Base-by-base conservation (phyloP, 176 grass and related monocot species). In the Elymus sibiricus region DNA sequence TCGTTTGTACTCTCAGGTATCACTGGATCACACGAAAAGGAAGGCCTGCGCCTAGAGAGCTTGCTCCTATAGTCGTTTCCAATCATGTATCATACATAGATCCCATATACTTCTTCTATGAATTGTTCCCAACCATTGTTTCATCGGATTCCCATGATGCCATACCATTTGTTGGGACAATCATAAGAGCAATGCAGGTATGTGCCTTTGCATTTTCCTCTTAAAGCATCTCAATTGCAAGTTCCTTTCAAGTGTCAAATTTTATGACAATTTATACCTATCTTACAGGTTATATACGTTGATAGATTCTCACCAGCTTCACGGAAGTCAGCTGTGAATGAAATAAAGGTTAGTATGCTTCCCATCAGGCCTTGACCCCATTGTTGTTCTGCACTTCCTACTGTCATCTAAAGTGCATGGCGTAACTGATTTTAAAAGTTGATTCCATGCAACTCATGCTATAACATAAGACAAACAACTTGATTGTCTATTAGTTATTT, bases 141-240 rank as follows among this genome's bases (percentile, higher is more conserved):
- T 95, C 94, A 22, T 99, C 97, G 0, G 97, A 99, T 4, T 99
- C 97, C 19, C 97, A 99, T 80, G 97, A 99, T 94, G 47, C 92
- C 38, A 83, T 99, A 79, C 97, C 97, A 16, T 91, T 99, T 83
- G 97, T 99, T 80, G 97, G 97, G 77, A 96, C 92, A 75, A 99
- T 99, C 79, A 94, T 99, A 70, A 92, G 97, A 72, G 90, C 97
- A n/a, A 99, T 99, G 97, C 97, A 99, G 97, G 97, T 87, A 73
- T 79, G 17, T n/a, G 6, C 34, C 9, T 70, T 70, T 32, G 24
- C 27, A 59, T 63, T 78, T 56, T 86, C 72, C 1, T 32, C 37
- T 79, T 67, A 70, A 26, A 43, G 21, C 4, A 34, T 93, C 13
- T 46, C 12, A 42, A 56, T 81, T 83, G 2, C 68, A 40, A 34